Conservation (phyloP, 345 rosid species). For the Euphorbia lathyris region DNA sequence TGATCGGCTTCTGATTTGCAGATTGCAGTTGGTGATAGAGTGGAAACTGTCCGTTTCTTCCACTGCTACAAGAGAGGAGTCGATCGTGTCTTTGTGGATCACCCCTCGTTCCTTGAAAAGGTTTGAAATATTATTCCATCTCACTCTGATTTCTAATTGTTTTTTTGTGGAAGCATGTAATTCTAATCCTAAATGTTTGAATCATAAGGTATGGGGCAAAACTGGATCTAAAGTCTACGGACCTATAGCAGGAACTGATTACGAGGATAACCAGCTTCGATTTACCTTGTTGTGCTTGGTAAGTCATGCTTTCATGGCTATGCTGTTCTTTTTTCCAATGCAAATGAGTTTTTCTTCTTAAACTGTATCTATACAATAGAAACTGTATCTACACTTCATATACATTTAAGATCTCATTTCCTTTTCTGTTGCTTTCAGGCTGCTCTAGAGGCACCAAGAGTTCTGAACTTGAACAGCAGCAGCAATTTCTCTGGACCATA, state of each 20-base stretch:
- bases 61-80: slow-evolving; percentile 90
- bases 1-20: slow-evolving; percentile 17
- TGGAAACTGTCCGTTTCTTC: slow-evolving; percentile 74
- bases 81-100: slow-evolving; percentile 89
- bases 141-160: not conserved
- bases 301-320: slow-evolving; percentile 14
- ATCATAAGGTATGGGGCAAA: slow-evolving; percentile 75
- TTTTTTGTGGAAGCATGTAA: not conserved
- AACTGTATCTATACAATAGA: not conserved
- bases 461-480: slow-evolving; percentile 61
- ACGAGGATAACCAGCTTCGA: slow-evolving; percentile 78
- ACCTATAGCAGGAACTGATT: slow-evolving; percentile 69
- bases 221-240: slow-evolving; percentile 90
- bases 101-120: slow-evolving; percentile 86
- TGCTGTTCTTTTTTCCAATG: not conserved
- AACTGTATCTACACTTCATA: too few relatives aligned
- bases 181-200: slow-evolving; percentile 17
- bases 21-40: slow-evolving; percentile 55
- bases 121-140: slow-evolving; percentile 22
- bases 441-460: slow-evolving; percentile 85
- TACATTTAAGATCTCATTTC: not conserved
- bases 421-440: slow-evolving; percentile 47
- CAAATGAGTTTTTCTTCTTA: not conserved
- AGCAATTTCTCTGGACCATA: slow-evolving; percentile 79
- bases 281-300: slow-evolving; percentile 85